A percentile compares a stretch with the other conserved stretches of the same genome.
Conservation (phyloP, 1,139 yeast species). For the Pichia sp. region DNA sequence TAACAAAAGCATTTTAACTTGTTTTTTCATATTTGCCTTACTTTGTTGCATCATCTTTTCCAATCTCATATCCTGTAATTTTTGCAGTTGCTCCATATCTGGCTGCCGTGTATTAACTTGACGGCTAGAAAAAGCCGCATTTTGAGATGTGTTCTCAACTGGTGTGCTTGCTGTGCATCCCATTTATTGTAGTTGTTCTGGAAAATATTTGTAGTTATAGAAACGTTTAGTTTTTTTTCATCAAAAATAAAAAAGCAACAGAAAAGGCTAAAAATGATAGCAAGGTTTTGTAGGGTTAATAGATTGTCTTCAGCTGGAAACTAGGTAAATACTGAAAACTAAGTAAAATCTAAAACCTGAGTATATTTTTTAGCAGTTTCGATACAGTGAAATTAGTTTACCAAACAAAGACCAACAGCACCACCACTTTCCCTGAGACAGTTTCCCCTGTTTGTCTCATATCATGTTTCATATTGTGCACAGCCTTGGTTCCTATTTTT, state of each 20-base stretch:
- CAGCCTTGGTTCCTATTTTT: conserved; percentile 9
- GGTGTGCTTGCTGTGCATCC: conserved; percentile 2
- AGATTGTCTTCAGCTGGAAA: no score
- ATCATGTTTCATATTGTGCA: conserved; percentile 13
- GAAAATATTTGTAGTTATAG: no score
- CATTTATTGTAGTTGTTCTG: no score
- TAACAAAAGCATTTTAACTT: conserved; percentile 58
- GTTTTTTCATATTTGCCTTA: conserved; percentile 44
- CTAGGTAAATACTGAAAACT: no score
- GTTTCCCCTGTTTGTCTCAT: background rate
- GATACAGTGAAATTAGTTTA: no score
- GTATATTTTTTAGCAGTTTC: no score
- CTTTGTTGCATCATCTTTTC: conserved; percentile 56
- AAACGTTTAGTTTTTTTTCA: no score
- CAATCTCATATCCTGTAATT: conserved; percentile 30
- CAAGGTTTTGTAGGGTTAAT: no score
- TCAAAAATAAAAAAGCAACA: no score
- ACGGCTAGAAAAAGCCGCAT: background rate
- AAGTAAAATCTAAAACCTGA: no score
- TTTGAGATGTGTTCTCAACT: background rate
- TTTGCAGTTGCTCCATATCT: conserved; percentile 20
- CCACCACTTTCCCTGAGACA: background rate
- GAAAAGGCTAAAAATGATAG: no score
- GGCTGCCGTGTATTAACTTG: conserved; percentile 8
- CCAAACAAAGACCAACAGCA: no score